Conservation (phyloP, 2,329 filamentous ascomycete species). For the Nothophoma quercina region DNA sequence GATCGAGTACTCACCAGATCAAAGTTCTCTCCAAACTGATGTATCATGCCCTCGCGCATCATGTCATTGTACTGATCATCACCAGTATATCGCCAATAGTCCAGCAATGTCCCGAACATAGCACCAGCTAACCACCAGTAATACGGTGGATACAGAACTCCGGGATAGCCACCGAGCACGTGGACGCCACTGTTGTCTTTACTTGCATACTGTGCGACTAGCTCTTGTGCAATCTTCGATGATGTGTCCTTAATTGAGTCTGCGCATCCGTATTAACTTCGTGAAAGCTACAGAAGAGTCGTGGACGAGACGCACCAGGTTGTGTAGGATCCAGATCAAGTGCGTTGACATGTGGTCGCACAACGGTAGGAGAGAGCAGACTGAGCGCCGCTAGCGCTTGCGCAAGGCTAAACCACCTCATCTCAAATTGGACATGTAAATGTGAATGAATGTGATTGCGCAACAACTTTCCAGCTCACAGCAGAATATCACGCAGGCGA, state of each 20-base stretch:
- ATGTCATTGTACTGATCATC: slow-evolving; percentile 75
- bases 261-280: slow-evolving; percentile 9
- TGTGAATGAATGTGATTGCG: no score
- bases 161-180: slow-evolving; percentile 53
- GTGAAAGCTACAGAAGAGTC: neutral
- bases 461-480: neutral
- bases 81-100: slow-evolving; percentile 86
- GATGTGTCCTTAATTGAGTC: slow-evolving; percentile 59
- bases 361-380: slow-evolving; percentile 30
- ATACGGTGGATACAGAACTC: slow-evolving; percentile 57
- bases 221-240: slow-evolving; percentile 54
- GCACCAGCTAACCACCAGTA: slow-evolving; percentile 78
- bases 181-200: slow-evolving; percentile 55
- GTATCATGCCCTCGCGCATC: slow-evolving; percentile 58
- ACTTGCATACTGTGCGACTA: slow-evolving; percentile 62
- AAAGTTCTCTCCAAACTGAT: slow-evolving; percentile 41
- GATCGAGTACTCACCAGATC: slow-evolving; percentile 31
- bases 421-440: slow-evolving; percentile 27
- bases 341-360: slow-evolving; percentile 29
- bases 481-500: neutral
- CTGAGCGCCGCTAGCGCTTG: slow-evolving; percentile 37
- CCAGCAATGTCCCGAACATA: slow-evolving; percentile 73
- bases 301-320: slow-evolving; percentile 21
- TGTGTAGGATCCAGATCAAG: slow-evolving; percentile 36
- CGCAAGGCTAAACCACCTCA: slow-evolving; percentile 39